Conservation (phyloP, 2,329 filamentous ascomycete species). For the Fusarium staphyleae region DNA sequence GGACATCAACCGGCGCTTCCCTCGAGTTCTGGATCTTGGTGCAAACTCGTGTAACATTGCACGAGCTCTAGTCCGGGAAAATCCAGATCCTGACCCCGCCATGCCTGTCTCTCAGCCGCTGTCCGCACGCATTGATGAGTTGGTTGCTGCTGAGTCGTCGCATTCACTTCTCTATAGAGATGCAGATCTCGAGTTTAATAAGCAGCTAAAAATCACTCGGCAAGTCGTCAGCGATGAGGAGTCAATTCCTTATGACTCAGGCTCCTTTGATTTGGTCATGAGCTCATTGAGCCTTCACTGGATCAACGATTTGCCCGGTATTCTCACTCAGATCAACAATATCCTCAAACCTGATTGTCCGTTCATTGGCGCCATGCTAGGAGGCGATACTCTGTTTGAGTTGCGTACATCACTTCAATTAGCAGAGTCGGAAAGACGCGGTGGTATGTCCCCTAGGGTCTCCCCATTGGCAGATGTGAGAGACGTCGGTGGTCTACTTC, state of each 20-base stretch:
- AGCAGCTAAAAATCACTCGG: slow-evolving; percentile 73
- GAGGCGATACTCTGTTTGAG: slow-evolving; percentile 93
- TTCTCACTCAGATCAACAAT: slow-evolving; percentile 84
- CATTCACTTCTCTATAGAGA: slow-evolving; percentile 81
- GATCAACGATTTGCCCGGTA: slow-evolving; percentile 93
- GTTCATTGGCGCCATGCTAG: slow-evolving; percentile 95
- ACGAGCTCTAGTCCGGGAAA: slow-evolving; percentile 74
- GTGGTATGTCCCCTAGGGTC: slow-evolving; percentile 90
- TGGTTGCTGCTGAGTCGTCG: slow-evolving; percentile 86
- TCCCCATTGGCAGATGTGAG: slow-evolving; percentile 91
- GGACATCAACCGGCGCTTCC: slow-evolving; percentile 92
- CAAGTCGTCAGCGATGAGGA: slow-evolving; percentile 79
- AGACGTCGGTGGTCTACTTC: slow-evolving; percentile 87
- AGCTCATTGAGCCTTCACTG: slow-evolving; percentile 92
- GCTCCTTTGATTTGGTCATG: slow-evolving; percentile 87
- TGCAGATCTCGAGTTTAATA: slow-evolving; percentile 75
- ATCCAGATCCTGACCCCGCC: slow-evolving; percentile 67
- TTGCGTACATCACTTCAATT: slow-evolving; percentile 91
- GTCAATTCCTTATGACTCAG: slow-evolving; percentile 74
- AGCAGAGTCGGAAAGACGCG: slow-evolving; percentile 86
- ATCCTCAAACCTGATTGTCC: slow-evolving; percentile 89
- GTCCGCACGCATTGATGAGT: slow-evolving; percentile 71
- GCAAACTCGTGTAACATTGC: slow-evolving; percentile 97
- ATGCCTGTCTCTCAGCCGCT: slow-evolving; percentile 70
- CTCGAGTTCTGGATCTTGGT: slow-evolving; percentile 86